Base-by-base conservation (phyloP, 2,329 filamentous ascomycete genomes). In the Talaromyces sp. region DNA sequence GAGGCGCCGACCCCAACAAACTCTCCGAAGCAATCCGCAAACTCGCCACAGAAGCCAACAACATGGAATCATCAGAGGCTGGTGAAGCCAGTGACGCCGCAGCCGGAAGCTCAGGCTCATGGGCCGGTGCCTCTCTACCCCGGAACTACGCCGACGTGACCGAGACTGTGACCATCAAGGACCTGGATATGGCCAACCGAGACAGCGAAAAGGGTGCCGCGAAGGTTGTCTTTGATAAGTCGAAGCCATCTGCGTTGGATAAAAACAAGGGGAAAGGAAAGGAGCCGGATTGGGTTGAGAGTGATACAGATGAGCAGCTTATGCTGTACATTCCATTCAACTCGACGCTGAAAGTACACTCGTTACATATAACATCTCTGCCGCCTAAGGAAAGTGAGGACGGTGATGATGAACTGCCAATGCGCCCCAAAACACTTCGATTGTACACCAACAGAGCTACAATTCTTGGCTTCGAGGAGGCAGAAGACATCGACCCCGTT, bases 261-360 rank as follows among this genome's bases (percentile, higher is more conserved):
- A 69, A 56, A 15, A 64, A 60, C 5, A 66, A 67, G 31, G 71
- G 74, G 58, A 78, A 78, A 68, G 79, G 74, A 63, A 87, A 87
- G 72, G 84, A 80, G 63, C 77, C 79, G 74, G 94, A 99, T 79
- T 98, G 91, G 89, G 89, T 98, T 25, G 92, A 97, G 83, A 97
- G 92, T 77, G 94, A 97, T 74, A 96, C 94, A 41, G 95, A 99
- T 75, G 93, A 98, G 80, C 95, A 99, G 82, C 83, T 99, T 68
- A 91, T 98, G 85, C 85, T 99, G 56, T 98, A 89, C 79, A 84
- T 96, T 65, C 94, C 95, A 0, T 97, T 99, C 80, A 90, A 93
- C 77, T 87, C 90, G 37, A 91, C 88, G 57, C 77, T 97, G 69
- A 99, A 98, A 83, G 85, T 98, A 61, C 94, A 97, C 80, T 93